Percentiles rank a stretch among this genome's conserved stretches.
Evolutionary conservation across 768 basidiomycete species (phyloP).

Genomic region (Guyanaporus albipodus): DNA sequence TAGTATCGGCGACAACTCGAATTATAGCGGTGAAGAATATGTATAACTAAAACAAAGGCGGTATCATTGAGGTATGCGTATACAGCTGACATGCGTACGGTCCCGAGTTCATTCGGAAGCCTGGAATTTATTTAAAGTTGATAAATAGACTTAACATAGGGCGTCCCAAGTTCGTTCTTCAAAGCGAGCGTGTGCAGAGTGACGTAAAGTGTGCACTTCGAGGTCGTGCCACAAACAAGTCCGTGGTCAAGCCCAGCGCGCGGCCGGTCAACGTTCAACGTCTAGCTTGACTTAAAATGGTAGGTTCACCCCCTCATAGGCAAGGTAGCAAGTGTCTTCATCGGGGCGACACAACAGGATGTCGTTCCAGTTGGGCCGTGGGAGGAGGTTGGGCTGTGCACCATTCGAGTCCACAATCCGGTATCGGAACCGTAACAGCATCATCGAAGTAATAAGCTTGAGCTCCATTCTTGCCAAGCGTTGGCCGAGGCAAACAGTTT

Average conservation of each 20-base stretch:
- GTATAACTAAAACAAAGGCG: slow-evolving; percentile 7
- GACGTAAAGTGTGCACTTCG: slow-evolving; percentile 10
- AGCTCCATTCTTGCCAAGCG: slow-evolving; percentile 72
- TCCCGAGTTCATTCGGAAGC: slow-evolving; percentile 14
- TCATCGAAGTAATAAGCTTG: slow-evolving; percentile 65
- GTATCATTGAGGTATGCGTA: not conserved
- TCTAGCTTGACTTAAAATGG: slow-evolving; percentile 27
- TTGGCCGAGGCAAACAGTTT: slow-evolving; percentile 66
- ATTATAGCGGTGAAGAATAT: slow-evolving; percentile 10
- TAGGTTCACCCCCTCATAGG: slow-evolving; percentile 33
- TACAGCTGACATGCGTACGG: slow-evolving; percentile 9
- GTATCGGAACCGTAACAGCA: slow-evolving; percentile 62
- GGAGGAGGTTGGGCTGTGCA: slow-evolving; percentile 39
- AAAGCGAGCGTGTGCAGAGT: slow-evolving; percentile 10
- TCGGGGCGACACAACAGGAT: slow-evolving; percentile 63
- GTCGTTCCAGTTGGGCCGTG: slow-evolving; percentile 78
- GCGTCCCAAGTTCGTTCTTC: not conserved
- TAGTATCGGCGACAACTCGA: slow-evolving; percentile 9
- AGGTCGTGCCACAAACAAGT: slow-evolving; percentile 9
- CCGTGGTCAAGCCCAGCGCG: slow-evolving; percentile 14
- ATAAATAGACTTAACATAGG: slow-evolving; percentile 22
- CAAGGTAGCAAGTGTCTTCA: slow-evolving; percentile 49
- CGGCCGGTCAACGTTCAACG: slow-evolving; percentile 9
- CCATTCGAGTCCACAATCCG: slow-evolving; percentile 53
- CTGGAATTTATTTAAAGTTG: slow-evolving; percentile 11